Base-by-base conservation (phyloP, 2,329 filamentous ascomycete genomes). In the Penicillium sp. region DNA sequence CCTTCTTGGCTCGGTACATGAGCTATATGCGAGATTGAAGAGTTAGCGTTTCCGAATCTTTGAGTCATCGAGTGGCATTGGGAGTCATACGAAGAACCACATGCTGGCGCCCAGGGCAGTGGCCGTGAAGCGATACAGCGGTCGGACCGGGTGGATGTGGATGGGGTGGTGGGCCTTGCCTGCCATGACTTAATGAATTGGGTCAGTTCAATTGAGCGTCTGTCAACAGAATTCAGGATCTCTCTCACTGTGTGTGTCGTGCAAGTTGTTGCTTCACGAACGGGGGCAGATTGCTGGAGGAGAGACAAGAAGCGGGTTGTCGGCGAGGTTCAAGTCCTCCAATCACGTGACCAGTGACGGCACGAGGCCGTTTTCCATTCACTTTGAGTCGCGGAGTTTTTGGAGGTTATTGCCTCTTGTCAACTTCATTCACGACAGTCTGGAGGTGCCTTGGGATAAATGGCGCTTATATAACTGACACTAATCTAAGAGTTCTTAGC, bases 1-100 rank as follows among this genome's bases (percentile, higher is more conserved):
- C 95, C 83, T 97, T 91, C 88, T 94, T 96, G 73, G 93, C 92
- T 74, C 95, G 88, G 83, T 97, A 98, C 89, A 97, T 93, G 76
- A 97, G 82, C 93, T 97, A 73, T 40, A 63, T 37, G 17, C 13
- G 38, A 50, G 30, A 58, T 33, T 37, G n/a, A 35, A 22, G 56
- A n/a, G 58, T 73, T 62, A 73, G 71, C 49, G 64, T 33, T 51
- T 24, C 51, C 53, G 45, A 28, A 35, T 19, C 6, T 8, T 28
- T n/a, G 22, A 37, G 22, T 10, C n/a, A 50, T 26, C 26, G 30
- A 15, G 2, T 24, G 15, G 53, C 12, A n/a, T 17, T 24, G 49
- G 37, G 28, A 26, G 30, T 58, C 73, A 56, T 87, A 98, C 93
- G 80, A 95, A 99, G 82, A 99, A 98, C 95, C 95, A 99, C 95